These are phyloP conservation scores for Pichia sp. DNA, from an alignment of 1,139 yeast genomes.

Conservation along the genomic window DNA sequence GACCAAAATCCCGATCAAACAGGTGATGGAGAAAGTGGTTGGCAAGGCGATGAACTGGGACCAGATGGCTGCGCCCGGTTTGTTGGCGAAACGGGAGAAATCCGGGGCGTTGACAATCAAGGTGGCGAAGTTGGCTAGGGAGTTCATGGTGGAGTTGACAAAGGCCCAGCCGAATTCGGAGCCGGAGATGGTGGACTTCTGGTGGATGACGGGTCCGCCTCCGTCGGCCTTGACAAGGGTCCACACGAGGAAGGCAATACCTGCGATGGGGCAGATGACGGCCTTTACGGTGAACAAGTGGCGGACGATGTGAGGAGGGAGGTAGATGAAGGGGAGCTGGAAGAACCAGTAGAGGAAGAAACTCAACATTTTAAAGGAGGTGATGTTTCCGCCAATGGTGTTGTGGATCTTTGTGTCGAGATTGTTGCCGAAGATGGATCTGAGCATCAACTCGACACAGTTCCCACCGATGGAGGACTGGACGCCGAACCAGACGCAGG, in stretches of 20 bases:
- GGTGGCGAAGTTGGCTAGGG: constrained; percentile 83
- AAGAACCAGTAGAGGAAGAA: constrained; percentile 77
- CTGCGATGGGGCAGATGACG: constrained; percentile 71
- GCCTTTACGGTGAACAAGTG: constrained; percentile 81
- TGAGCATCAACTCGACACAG: constrained; percentile 68
- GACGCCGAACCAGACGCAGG: constrained; percentile 80
- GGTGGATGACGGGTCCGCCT: constrained; percentile 62
- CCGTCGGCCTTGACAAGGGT: constrained; percentile 71
- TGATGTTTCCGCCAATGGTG: constrained; percentile 40
- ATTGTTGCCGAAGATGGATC: constrained; percentile 62
- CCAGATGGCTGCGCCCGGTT: constrained; percentile 43
- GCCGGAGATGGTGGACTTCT: constrained; percentile 47
- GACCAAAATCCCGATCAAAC: constrained; percentile 81
- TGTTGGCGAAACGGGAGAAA: constrained; percentile 76
- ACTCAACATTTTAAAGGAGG: constrained; percentile 65
- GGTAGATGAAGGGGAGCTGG: constrained; percentile 72
- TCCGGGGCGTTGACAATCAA: constrained; percentile 86
- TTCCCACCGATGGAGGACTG: constrained; percentile 82
- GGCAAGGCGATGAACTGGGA: constrained; percentile 68
- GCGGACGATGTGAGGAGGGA: constrained; percentile 76
- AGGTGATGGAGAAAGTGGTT: constrained; percentile 69
- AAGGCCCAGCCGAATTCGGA: constrained; percentile 77
- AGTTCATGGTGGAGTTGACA: constrained; percentile 70
- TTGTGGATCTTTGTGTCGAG: constrained; percentile 46
- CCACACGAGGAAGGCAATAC: constrained; percentile 76